Conservation (phyloP, 2,329 filamentous ascomycete genomes). For the Ophiocordyceps camponoti-saundersi region DNA sequence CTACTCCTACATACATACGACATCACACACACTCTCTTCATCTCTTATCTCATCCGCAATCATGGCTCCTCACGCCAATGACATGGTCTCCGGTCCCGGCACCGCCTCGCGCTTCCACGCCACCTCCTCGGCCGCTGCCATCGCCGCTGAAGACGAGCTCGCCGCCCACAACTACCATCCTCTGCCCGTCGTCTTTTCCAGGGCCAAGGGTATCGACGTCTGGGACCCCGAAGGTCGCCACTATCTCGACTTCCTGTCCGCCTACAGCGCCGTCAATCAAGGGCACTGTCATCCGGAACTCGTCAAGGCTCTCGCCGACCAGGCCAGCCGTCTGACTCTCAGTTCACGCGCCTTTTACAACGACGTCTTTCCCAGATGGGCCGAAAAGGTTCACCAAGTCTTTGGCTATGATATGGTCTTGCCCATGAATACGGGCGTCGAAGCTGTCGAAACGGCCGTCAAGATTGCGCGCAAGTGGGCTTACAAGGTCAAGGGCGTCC, state of each 20-base stretch:
- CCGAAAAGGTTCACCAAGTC: conserved; percentile 72
- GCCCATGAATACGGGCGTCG: conserved; percentile 95
- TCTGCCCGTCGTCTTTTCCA: conserved; percentile 81
- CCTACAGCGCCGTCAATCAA: conserved; percentile 96
- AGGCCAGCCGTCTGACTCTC: conserved; percentile 76
- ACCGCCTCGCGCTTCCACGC: conserved; percentile 45
- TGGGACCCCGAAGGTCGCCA: conserved; percentile 95
- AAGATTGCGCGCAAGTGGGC: conserved; percentile 97
- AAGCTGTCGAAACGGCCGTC: conserved; percentile 89
- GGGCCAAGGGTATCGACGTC: conserved; percentile 69
- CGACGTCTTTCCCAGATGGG: conserved; percentile 92
- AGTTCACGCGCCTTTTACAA: conserved; percentile 96
- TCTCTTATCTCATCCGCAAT: conserved; percentile 2
- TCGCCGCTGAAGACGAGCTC: conserved; percentile 63
- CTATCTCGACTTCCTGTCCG: conserved; percentile 95
- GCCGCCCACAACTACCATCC: conserved; percentile 99
- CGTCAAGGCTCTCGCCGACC: conserved; percentile 74
- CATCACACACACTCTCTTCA: too few species aligned
- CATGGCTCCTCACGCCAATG: conserved; percentile 45
- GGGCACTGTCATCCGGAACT: conserved; percentile 96
- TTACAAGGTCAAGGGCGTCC: conserved; percentile 88
- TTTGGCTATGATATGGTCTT: conserved; percentile 97
- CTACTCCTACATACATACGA: too few species aligned
- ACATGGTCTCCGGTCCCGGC: conserved; percentile 9
- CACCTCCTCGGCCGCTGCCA: conserved; percentile 61